phyloP scores from a whole-genome alignment of 2,329 filamentous ascomycete species.

The Claviceps africana region DNA sequence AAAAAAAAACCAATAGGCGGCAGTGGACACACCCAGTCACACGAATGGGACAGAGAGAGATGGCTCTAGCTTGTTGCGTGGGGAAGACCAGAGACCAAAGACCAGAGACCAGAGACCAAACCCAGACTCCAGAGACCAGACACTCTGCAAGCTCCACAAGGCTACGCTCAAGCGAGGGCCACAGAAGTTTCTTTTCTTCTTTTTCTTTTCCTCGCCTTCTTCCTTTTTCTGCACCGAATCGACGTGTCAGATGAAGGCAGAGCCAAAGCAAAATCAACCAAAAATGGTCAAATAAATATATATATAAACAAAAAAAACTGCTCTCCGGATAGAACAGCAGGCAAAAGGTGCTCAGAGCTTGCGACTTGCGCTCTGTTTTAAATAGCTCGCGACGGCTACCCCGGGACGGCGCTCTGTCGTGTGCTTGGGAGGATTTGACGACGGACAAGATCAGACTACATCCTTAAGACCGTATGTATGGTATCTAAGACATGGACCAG shows the following conservation, averaged over 20 bases:
- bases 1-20: neutral
- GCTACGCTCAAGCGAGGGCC: neutral
- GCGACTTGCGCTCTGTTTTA: neutral
- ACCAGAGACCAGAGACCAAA: too few relatives aligned
- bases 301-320: neutral
- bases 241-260: too few relatives aligned
- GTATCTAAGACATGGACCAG: conserved; percentile 5
- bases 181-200: neutral
- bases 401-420: too few relatives aligned
- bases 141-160: neutral
- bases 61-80: neutral
- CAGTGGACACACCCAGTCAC: neutral
- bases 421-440: neutral
- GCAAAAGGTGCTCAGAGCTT: neutral
- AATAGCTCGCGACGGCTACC: neutral
- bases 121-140: too few relatives aligned
- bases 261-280: too few relatives aligned
- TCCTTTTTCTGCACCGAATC: too few relatives aligned
- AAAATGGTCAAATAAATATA: too few relatives aligned
- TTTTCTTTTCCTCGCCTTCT: too few relatives aligned
- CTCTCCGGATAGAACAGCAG: neutral
- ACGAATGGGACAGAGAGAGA: neutral
- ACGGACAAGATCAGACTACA: conserved; percentile 2
- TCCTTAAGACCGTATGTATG: neutral
- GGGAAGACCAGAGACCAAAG: neutral